A percentile compares a stretch with the other conserved stretches of the same genome.
Conservation (phyloP, 768 basidiomycete species). For the Lactarius pseudohatsudake region DNA sequence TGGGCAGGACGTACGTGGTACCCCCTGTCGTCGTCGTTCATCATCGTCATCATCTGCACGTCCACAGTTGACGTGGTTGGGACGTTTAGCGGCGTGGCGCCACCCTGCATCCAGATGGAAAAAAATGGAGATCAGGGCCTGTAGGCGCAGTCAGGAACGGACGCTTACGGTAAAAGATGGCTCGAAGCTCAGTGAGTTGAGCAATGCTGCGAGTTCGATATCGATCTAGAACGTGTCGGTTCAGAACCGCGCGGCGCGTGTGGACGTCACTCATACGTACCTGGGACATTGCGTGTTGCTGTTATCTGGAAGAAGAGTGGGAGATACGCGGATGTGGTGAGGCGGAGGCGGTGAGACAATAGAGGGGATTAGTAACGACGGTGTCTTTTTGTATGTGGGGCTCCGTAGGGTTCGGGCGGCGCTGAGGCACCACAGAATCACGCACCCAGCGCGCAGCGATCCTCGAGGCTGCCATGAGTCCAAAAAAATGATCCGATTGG, state of each 20-base stretch:
- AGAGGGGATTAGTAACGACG: background rate
- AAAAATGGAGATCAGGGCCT: background rate
- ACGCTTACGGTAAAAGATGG: slow-evolving; percentile 8
- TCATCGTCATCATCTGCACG: slow-evolving; percentile 5
- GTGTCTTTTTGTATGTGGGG: slow-evolving; percentile 16
- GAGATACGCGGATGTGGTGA: background rate
- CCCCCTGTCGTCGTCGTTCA: slow-evolving; percentile 17
- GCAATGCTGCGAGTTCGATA: slow-evolving; percentile 25
- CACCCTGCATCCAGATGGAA: background rate
- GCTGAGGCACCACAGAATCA: slow-evolving; percentile 8
- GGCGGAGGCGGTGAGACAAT: background rate
- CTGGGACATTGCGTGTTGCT: background rate
- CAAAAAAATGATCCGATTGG: background rate
- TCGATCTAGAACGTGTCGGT: slow-evolving; percentile 14
- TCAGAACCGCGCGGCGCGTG: background rate
- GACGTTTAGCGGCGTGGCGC: background rate
- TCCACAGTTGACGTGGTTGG: background rate
- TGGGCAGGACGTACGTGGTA: slow-evolving; percentile 17
- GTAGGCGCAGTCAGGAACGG: background rate
- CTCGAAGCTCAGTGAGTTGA: slow-evolving; percentile 21
- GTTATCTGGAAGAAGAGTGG: background rate
- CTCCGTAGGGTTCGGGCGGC: slow-evolving; percentile 3
- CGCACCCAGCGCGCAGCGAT: slow-evolving; percentile 9
- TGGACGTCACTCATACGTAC: background rate
- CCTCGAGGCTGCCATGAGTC: slow-evolving; percentile 14